Evolutionary conservation across 768 basidiomycete genomes (phyloP).

Genomic region (Megacollybia marginata): DNA sequence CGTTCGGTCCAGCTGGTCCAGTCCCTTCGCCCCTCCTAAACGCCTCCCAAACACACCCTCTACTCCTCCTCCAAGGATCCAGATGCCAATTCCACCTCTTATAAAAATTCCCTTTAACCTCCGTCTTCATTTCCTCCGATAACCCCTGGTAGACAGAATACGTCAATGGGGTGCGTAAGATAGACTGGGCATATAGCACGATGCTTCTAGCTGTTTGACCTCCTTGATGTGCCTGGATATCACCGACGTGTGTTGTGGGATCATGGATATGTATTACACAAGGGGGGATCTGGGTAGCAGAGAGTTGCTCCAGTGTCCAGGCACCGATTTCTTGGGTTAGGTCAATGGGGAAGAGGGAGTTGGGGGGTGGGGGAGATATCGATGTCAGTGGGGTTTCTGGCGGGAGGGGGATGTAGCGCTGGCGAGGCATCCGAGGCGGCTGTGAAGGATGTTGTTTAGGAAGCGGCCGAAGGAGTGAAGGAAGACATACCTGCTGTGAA

Average conservation of each 20-base stretch:
- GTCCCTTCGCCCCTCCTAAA: neutral
- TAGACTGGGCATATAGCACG: neutral
- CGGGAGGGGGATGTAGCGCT: neutral
- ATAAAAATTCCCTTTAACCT: neutral
- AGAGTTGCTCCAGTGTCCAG: neutral
- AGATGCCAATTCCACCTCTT: neutral
- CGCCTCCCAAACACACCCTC: neutral
- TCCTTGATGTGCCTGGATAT: neutral
- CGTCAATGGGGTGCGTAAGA: neutral
- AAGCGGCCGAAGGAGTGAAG: too few relatives aligned
- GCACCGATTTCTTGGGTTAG: neutral
- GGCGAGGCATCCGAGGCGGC: neutral
- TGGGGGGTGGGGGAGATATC: neutral
- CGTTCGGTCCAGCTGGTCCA: neutral
- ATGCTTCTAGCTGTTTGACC: neutral
- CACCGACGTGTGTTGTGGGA: neutral
- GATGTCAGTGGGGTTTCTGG: neutral
- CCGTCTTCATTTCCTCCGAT: neutral
- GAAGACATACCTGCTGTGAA: too few relatives aligned
- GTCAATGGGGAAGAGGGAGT: neutral
- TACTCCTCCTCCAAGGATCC: neutral
- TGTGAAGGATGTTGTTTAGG: neutral
- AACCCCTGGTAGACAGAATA: neutral
- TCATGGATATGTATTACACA: neutral
- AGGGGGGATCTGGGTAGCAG: neutral